Base-by-base conservation (phyloP, 805 yeast species). In the Lachancea sp. region DNA sequence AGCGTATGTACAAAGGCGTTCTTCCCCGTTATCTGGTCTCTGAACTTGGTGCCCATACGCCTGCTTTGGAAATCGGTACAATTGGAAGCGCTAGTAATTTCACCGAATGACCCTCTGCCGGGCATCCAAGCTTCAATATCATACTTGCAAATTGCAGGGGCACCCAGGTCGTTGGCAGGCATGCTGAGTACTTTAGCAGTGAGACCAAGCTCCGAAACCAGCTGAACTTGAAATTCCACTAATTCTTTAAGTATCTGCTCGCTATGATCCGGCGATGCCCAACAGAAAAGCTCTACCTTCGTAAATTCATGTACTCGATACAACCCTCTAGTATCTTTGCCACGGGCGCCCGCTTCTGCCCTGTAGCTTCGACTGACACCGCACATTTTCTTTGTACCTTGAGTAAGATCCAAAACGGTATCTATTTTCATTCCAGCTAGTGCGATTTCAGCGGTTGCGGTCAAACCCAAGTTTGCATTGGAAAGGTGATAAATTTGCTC, bases 51-150 rank as follows among this genome's bases (percentile, higher is more conserved):
- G 29, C 80, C 79, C 50, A 92, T 69, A 53, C 97, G 72, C 60
- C 96, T 72, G 6, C 95, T 67, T 64, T 92, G 98, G 60, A 76
- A 92, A 50, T 89, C 97, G 3, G 87, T 75, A 61, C 98, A 92
- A 57, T 89, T 90, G 2, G 97, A 88, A 1, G 94, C 73, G 21
- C 96, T 85, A 1, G 95, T 79, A 23, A 92, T 70, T 58, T 92
- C 98, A 3, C 98, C 98, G 86, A 95, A 90, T 2, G 66, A 60
- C 1, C 86, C 89, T 52, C 96, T 75, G 2, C 97, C 97, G 0
- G 97, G 97, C 97, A 92, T 90, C 88, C 95, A 86, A 0, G 89
- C 96, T 63, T 92, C 98, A 42, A 89, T 85, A 52, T 92, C 98
- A 57, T 79, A 86, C 59, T 92, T 92, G 55, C 83, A 80, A 61